These are phyloP conservation scores for Solanum chiquidenum DNA, from an alignment of 257 asterid species.

Conservation along the genomic window DNA sequence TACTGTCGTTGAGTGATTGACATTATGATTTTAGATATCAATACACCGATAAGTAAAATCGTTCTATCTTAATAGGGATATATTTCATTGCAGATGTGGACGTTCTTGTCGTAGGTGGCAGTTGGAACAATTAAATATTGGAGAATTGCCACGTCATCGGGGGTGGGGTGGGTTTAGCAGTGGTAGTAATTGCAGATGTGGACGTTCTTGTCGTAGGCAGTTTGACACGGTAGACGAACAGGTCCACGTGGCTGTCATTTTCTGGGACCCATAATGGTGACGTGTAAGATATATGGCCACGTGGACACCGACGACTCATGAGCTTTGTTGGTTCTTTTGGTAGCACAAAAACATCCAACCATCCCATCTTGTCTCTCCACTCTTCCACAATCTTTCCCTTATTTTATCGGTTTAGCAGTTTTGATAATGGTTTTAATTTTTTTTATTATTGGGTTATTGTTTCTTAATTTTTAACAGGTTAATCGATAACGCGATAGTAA, in stretches of 20 bases:
- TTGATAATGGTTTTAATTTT: too few species aligned
- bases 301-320: slow-evolving; percentile 18
- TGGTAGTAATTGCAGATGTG: slow-evolving; percentile 11
- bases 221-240: neutral
- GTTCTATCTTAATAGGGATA: too few species aligned
- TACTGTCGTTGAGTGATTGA: too few species aligned
- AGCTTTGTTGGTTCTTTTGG: slow-evolving; percentile 9
- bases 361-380: slow-evolving; percentile 3
- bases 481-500: too few species aligned
- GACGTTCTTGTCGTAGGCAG: neutral
- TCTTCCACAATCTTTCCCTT: neutral
- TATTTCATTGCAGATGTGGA: too few species aligned
- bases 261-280: slow-evolving; percentile 15
- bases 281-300: slow-evolving; percentile 18
- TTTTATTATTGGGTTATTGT: too few species aligned
- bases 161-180: neutral
- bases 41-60: too few species aligned
- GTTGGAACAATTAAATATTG: neutral
- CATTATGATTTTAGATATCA: too few species aligned
- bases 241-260: slow-evolving; percentile 36
- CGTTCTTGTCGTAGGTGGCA: too few species aligned
- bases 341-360: slow-evolving; percentile 17
- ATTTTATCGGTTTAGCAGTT: too few species aligned
- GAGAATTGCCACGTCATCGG: neutral
- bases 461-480: too few species aligned